Base-by-base conservation (phyloP, 2,329 filamentous ascomycete genomes). In the Alternaria viburni region DNA sequence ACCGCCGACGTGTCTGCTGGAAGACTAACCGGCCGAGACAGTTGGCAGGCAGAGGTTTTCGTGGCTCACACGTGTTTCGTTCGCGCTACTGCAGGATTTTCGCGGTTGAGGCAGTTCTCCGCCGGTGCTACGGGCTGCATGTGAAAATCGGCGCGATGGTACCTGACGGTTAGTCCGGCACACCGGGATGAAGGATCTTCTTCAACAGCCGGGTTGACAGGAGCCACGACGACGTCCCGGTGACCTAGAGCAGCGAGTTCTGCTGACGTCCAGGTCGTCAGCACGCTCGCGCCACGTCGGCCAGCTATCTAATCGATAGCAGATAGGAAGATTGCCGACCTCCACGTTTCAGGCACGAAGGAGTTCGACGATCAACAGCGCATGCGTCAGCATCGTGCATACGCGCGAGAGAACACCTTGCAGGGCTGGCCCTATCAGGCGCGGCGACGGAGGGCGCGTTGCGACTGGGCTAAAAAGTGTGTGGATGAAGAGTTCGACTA, bases 231-330 rank as follows among this genome's bases (percentile, higher is more conserved):
- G 21, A 55, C 54, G 45, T 57, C 49, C 45, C 43, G 52, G 32
- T 17, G 21, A 43, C 21, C 54, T 46, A 43, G 25, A 19, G 54
- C 43, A 44, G 43, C 54, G 28, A 43, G 28, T n/a, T 56, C 44
- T 56, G 41, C 21, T 32, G 25, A 23, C 45, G 45, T 28, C 19
- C 45, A 57, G 21, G 55, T 45, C 49, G 46, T 44, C 52, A 25
- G 17, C 25, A 44, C 47, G 30, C 41, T 46, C 30, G 52, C 64
- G 64, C 62, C 64, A 65, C 65, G 54, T 54, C 68, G 60, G 62
- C 54, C 51, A 52, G 65, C 64, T 66, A 70, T 69, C 66, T 68
- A 68, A 70, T 70, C 68, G 69, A 70, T 68, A 71, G 55, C 36
- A 17, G 36, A 41, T 41, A 41, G 36, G 61, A 65, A 36, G 41